Conservation (phyloP, 2,329 filamentous ascomycete species). For the Westerdykella aurantiaca region DNA sequence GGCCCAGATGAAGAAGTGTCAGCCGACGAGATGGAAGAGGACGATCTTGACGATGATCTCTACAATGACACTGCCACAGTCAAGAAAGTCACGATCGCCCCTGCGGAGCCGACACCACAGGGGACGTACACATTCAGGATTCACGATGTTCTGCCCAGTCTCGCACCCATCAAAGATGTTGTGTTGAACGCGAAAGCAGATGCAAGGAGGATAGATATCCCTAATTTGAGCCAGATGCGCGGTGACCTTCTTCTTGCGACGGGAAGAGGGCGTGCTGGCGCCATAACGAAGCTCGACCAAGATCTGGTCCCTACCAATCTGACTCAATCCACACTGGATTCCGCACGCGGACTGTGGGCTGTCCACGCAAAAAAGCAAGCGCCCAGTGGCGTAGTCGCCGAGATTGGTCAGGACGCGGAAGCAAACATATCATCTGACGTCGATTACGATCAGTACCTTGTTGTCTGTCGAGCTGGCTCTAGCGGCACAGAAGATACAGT, state of each 20-base stretch:
- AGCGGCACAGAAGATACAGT: conserved; percentile 69
- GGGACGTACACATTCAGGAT: conserved; percentile 68
- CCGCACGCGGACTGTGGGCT: conserved; percentile 75
- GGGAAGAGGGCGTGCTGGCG: conserved; percentile 61
- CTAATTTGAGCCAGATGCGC: conserved; percentile 7
- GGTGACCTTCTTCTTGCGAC: conserved; percentile 53
- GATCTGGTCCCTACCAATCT: conserved; percentile 69
- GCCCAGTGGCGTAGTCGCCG: conserved; percentile 51
- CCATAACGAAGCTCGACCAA: conserved; percentile 70
- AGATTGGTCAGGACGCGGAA: conserved; percentile 40
- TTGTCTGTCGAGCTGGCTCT: conserved; percentile 65
- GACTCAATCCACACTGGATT: conserved; percentile 64
- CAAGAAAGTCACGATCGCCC: conserved; percentile 35
- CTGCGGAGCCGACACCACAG: conserved; percentile 43
- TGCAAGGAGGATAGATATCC: conserved; percentile 9
- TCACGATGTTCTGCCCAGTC: conserved; percentile 69
- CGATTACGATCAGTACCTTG: conserved; percentile 72
- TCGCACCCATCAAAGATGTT: conserved; percentile 73
- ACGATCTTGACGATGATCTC: conserved; percentile 55
- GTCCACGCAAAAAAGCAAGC: conserved; percentile 63
- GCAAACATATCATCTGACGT: conserved; percentile 43
- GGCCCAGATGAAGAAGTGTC: conserved; percentile 45
- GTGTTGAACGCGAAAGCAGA: conserved; percentile 54
- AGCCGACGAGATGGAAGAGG: conserved; percentile 54
- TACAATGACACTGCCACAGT: conserved; percentile 54